These are phyloP conservation scores for Cinnamomum chago DNA, from an alignment of 164 flowering plant genomes.

Conservation along the genomic window DNA sequence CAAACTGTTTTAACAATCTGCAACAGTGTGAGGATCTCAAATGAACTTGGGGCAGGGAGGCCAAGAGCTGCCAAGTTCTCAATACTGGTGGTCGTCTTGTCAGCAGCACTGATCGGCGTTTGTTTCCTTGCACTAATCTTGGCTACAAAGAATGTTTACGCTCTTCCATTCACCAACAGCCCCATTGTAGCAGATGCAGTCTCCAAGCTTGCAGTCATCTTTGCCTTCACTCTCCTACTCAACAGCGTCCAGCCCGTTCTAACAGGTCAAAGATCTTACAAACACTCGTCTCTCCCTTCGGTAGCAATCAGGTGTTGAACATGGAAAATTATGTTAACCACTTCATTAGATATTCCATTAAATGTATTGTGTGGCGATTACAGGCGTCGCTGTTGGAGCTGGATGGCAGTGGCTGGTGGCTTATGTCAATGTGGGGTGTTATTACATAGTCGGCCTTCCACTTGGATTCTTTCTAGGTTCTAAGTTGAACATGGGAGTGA, in stretches of 20 bases:
- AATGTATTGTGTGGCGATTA: background rate
- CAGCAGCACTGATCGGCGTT: slow-evolving; percentile 22
- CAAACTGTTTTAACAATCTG: background rate
- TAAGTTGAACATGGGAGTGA: slow-evolving; percentile 23
- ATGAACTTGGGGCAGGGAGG: slow-evolving; percentile 39
- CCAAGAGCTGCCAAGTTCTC: slow-evolving; percentile 40
- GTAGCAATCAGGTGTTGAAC: background rate
- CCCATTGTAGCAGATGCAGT: slow-evolving; percentile 16
- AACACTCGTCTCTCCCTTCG: background rate
- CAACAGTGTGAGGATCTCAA: slow-evolving; percentile 32
- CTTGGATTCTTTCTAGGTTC: slow-evolving; percentile 32
- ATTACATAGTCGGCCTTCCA: slow-evolving; percentile 30
- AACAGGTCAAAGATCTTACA: slow-evolving; percentile 17
- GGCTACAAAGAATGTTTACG: slow-evolving; percentile 22
- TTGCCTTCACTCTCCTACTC: slow-evolving; percentile 29
- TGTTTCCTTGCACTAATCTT: slow-evolving; percentile 24
- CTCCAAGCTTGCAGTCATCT: slow-evolving; percentile 26
- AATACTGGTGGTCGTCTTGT: slow-evolving; percentile 22
- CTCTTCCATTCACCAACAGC: slow-evolving; percentile 26
- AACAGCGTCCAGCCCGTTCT: slow-evolving; percentile 36
- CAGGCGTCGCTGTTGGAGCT: slow-evolving; percentile 38
- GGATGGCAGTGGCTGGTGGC: slow-evolving; percentile 40
- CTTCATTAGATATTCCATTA: background rate
- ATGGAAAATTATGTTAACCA: background rate
- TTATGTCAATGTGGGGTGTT: slow-evolving; percentile 29